Conservation (phyloP, 2,329 filamentous ascomycete species). For the Pseudophaeomoniella oleicola region DNA sequence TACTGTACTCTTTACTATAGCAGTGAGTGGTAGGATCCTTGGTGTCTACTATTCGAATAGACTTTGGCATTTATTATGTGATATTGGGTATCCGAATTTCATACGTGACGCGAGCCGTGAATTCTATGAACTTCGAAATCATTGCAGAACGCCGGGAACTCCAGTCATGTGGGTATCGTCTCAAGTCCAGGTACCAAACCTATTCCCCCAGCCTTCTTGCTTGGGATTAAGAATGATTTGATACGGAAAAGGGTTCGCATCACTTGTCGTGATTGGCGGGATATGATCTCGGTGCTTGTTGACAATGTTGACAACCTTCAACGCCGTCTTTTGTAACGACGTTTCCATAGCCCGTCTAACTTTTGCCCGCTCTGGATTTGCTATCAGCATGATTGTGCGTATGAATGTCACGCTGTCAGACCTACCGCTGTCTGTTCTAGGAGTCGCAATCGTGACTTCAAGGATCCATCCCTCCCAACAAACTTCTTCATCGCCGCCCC, state of each 20-base stretch:
- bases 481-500: constrained; percentile 61
- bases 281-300: constrained; percentile 92
- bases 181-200: constrained; percentile 58
- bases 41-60: no score
- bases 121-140: no score
- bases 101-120: no score
- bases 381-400: constrained; percentile 3
- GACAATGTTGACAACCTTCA: constrained; percentile 79
- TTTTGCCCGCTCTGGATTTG: constrained; percentile 58
- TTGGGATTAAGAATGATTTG: constrained; percentile 81
- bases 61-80: no score
- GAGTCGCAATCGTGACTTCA: constrained; percentile 83
- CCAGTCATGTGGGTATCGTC: no score
- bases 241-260: constrained; percentile 88
- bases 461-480: constrained; percentile 96
- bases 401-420: constrained; percentile 6
- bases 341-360: constrained; percentile 84
- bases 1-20: no score
- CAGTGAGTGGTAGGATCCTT: no score
- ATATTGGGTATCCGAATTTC: no score
- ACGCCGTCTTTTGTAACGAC: constrained; percentile 68
- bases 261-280: constrained; percentile 84
- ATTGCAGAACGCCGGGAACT: no score
- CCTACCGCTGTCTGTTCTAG: constrained; percentile 74
- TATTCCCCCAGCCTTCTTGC: constrained; percentile 60